A percentile compares a stretch with the other conserved stretches of the same genome.
phyloP scores from a whole-genome alignment of 2,329 filamentous ascomycete species.

The Cucurbitaria berberidis region DNA sequence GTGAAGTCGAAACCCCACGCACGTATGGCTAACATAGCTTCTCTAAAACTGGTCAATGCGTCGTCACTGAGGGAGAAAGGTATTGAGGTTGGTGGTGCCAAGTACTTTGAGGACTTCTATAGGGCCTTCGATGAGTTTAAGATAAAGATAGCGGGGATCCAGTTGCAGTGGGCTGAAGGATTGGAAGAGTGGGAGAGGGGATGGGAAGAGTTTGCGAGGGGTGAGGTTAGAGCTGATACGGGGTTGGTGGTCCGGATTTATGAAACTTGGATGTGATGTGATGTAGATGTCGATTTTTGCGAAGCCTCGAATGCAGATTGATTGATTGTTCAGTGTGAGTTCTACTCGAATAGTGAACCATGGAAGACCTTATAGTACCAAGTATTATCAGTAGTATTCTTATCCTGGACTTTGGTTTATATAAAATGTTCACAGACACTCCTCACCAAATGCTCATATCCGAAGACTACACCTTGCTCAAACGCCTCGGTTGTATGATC shows the following conservation, averaged over 20 bases:
- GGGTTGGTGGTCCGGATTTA: slow-evolving; percentile 20
- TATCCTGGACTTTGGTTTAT: too few species aligned
- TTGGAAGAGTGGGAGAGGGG: slow-evolving; percentile 27
- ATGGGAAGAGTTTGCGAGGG: slow-evolving; percentile 32
- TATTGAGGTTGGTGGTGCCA: slow-evolving; percentile 21
- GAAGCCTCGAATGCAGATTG: too few species aligned
- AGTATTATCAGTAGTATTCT: too few species aligned
- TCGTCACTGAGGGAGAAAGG: slow-evolving; percentile 27
- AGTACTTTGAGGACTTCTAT: slow-evolving; percentile 25
- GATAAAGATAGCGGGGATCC: slow-evolving; percentile 13
- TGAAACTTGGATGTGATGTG: too few species aligned
- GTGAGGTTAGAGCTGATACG: slow-evolving; percentile 23
- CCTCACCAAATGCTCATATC: too few species aligned
- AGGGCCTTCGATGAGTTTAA: slow-evolving; percentile 23
- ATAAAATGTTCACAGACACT: too few species aligned
- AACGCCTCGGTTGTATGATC: too few species aligned
- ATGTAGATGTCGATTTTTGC: too few species aligned
- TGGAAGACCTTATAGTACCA: too few species aligned
- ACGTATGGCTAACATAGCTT: slow-evolving; percentile 1
- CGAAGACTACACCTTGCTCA: too few species aligned
- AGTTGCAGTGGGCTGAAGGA: slow-evolving; percentile 28
- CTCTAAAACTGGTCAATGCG: slow-evolving; percentile 25
- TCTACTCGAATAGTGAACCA: too few species aligned
- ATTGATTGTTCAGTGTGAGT: too few species aligned
- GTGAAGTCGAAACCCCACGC: slow-evolving; percentile 12